A percentile compares a stretch with the other conserved stretches of the same genome.
These are phyloP conservation scores for Paraphoma chrysanthemicola DNA, from an alignment of 2,329 filamentous ascomycete genomes.

Conservation along the genomic window DNA sequence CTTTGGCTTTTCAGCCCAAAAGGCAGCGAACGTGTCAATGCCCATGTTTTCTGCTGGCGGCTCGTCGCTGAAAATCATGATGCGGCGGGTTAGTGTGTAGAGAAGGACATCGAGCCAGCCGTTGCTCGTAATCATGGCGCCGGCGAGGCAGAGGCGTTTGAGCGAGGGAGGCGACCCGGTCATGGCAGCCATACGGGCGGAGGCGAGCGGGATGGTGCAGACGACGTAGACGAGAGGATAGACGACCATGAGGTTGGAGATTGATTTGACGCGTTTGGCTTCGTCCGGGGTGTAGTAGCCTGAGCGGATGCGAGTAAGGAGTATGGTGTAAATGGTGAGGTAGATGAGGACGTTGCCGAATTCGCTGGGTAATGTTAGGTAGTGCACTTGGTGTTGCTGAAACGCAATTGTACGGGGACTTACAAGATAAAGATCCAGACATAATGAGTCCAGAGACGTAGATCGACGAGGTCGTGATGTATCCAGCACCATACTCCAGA, in stretches of 20 bases:
- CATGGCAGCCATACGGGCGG: conserved; percentile 70
- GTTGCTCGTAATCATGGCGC: conserved; percentile 64
- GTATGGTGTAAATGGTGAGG: conserved; percentile 49
- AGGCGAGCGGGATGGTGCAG: conserved; percentile 71
- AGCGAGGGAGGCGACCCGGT: conserved; percentile 55
- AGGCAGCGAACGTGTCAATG: conserved; percentile 45
- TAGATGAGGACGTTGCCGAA: conserved; percentile 62
- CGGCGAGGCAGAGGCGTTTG: conserved; percentile 59
- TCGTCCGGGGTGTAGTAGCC: conserved; percentile 45
- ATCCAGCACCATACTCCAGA: conserved; percentile 75
- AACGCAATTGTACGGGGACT: not conserved
- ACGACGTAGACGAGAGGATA: conserved; percentile 74
- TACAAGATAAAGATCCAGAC: conserved; percentile 67
- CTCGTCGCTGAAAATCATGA: conserved; percentile 61
- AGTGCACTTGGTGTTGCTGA: not conserved
- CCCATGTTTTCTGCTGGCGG: conserved; percentile 45
- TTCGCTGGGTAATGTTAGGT: conserved; percentile 37
- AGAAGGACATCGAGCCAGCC: conserved; percentile 66
- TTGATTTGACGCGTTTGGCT: conserved; percentile 46
- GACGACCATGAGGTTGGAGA: conserved; percentile 66
- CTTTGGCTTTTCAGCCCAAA: conserved; percentile 39
- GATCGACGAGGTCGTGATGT: conserved; percentile 58
- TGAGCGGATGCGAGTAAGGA: conserved; percentile 46
- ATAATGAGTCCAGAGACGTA: conserved; percentile 69
- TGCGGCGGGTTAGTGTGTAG: conserved; percentile 64